A percentile compares a stretch with the other conserved stretches of the same genome.
These are phyloP conservation scores for Penicillium ucsense DNA, from an alignment of 495 filamentous ascomycete species.

Conservation along the genomic window DNA sequence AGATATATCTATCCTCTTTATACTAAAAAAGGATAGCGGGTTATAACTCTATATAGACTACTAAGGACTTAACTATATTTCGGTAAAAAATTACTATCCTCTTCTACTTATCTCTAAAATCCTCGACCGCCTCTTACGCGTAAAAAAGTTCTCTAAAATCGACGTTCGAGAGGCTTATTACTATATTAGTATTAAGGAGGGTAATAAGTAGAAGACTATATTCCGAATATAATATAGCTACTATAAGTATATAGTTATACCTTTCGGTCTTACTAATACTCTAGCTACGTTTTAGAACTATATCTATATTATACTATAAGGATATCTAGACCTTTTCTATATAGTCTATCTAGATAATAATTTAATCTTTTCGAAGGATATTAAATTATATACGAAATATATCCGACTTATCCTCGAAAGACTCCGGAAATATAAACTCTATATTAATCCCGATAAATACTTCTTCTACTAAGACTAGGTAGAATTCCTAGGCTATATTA, in stretches of 20 bases:
- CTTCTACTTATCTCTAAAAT: background rate
- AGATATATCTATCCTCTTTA: too few relatives aligned
- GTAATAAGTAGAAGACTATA: conserved; percentile 21
- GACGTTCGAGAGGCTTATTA: background rate
- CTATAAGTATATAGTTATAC: conserved; percentile 17
- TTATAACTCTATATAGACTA: too few relatives aligned
- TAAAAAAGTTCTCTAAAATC: background rate
- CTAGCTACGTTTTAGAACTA: background rate
- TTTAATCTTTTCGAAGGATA: conserved; percentile 14
- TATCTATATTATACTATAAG: conserved; percentile 19
- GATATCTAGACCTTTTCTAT: conserved; percentile 16
- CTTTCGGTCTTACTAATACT: conserved; percentile 7
- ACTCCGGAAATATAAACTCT: too few relatives aligned
- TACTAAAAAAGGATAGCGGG: too few relatives aligned
- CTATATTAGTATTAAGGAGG: conserved; percentile 1
- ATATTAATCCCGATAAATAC: too few relatives aligned
- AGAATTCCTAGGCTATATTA: too few relatives aligned
- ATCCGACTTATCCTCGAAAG: too few relatives aligned
- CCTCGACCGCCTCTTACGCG: background rate
- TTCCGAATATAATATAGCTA: conserved; percentile 22
- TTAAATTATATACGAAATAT: background rate
- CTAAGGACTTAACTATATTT: too few relatives aligned
- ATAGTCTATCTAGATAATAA: conserved; percentile 26
- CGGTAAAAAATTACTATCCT: too few relatives aligned
- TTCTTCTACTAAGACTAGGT: too few relatives aligned